These are phyloP conservation scores for Fusarium marasasianum DNA, from an alignment of 2,329 filamentous ascomycete species.

Conservation along the genomic window DNA sequence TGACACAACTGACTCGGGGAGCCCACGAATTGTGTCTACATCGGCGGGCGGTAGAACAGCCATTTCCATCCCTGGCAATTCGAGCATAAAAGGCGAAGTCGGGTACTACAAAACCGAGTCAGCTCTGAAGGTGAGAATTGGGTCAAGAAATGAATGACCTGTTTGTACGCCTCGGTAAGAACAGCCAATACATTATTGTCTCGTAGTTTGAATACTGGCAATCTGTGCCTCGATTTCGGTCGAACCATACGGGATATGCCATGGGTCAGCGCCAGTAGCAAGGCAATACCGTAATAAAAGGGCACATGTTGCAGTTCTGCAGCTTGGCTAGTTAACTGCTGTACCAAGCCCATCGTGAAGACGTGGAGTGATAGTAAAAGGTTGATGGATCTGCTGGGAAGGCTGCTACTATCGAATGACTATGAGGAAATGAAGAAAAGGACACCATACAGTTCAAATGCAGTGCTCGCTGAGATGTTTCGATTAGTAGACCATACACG, in stretches of 20 bases:
- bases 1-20: background rate
- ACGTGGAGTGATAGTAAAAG: background rate
- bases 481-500: background rate
- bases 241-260: background rate
- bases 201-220: background rate
- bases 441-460: background rate
- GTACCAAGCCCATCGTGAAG: background rate
- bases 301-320: background rate
- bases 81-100: background rate
- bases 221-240: background rate
- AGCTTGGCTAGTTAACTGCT: background rate
- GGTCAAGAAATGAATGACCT: background rate
- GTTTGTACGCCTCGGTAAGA: background rate
- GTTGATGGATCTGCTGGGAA: too few species aligned
- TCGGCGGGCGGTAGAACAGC: background rate
- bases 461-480: too few species aligned
- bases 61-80: background rate
- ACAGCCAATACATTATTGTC: background rate
- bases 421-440: background rate
- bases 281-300: background rate
- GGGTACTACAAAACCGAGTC: background rate
- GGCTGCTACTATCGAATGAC: background rate
- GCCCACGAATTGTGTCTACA: background rate
- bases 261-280: background rate
- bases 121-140: background rate